These are phyloP conservation scores for Wakefieldia striispora DNA, from an alignment of 768 basidiomycete species.

Conservation along the genomic window DNA sequence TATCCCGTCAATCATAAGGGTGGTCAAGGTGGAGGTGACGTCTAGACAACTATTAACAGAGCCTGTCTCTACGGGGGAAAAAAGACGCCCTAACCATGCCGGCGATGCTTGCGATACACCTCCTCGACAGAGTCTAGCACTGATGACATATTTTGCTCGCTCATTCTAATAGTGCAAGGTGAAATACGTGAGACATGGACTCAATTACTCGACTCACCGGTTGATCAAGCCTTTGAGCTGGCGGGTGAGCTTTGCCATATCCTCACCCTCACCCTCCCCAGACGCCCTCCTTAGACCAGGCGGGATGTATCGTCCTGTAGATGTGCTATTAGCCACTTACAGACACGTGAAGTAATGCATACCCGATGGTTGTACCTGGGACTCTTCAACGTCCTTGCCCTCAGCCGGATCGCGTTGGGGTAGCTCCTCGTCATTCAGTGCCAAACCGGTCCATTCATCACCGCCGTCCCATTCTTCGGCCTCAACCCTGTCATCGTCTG, in stretches of 20 bases:
- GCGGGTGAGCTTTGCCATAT: slow-evolving; percentile 56
- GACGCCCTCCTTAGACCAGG: slow-evolving; percentile 68
- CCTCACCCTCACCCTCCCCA: slow-evolving; percentile 38
- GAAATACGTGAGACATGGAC: background rate
- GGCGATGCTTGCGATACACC: slow-evolving; percentile 69
- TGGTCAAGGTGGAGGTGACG: slow-evolving; percentile 76
- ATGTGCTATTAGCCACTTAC: background rate
- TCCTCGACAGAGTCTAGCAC: slow-evolving; percentile 75
- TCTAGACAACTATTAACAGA: slow-evolving; percentile 45
- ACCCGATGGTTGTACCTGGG: slow-evolving; percentile 9
- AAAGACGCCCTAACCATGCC: slow-evolving; percentile 58
- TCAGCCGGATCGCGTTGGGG: background rate
- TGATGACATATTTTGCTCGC: slow-evolving; percentile 80
- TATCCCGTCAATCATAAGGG: slow-evolving; percentile 74
- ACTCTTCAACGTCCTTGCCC: background rate
- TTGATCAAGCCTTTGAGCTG: slow-evolving; percentile 89
- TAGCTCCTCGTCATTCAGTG: slow-evolving; percentile 6
- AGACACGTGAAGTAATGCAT: slow-evolving; percentile 4
- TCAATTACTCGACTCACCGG: slow-evolving; percentile 45
- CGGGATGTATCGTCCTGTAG: slow-evolving; percentile 66
- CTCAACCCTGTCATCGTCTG: slow-evolving; percentile 6
- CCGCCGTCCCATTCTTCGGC: slow-evolving; percentile 24
- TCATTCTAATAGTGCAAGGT: slow-evolving; percentile 55
- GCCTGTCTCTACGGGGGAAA: background rate
- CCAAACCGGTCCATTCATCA: slow-evolving; percentile 41